Base-by-base conservation (phyloP, 805 yeast species). In the Debaryomyces tyrocola region DNA sequence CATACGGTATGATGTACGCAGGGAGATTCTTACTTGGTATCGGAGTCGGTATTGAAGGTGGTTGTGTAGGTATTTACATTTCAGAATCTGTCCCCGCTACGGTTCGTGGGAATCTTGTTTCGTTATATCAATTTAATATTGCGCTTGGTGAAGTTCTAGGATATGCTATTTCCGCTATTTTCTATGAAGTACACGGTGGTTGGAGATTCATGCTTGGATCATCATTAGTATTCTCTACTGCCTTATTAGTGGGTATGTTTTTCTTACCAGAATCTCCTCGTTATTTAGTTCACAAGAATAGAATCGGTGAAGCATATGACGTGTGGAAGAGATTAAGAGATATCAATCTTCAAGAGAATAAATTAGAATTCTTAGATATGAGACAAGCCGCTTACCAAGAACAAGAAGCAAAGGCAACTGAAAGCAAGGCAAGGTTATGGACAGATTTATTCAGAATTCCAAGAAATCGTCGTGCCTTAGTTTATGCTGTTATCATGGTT, bases 191-290 rank as follows among this genome's bases (percentile, higher is more conserved):
- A 8, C 50, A 63, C 3, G 82, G 78, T 29, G 85, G 83, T 20
- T 83, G 88, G 88, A 70, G 87, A 57, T 81, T 57, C 62, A 82
- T 82, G 80, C 71, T 83, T 20, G 87, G 87, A 14, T 79, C 85
- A 1, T 80, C 87, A 3, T 64, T 83, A 36, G 73, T 83, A 2
- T 81, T 80, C 57, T 80, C 85, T 15, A 74, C 84, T 1, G 51
- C 74, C 17, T 64, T 82, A 56, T 65, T 79, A 39, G 40, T 66
- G 45, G 85, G 83, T 29, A 57, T 80, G 64, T 67, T 79, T 60
- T 74, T 79, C 60, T 63, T 80, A 27, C 85, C 85, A 2, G 86
- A 81, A 55, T 78, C 83, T 17, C 85, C 86, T 40, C 79, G 86
- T 63, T 81, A 74, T 68, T 69, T 80, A 51, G 76, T 74, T 31